Evolutionary conservation across 2,329 filamentous ascomycete species (phyloP).

Genomic region (Penicillium palitans): DNA sequence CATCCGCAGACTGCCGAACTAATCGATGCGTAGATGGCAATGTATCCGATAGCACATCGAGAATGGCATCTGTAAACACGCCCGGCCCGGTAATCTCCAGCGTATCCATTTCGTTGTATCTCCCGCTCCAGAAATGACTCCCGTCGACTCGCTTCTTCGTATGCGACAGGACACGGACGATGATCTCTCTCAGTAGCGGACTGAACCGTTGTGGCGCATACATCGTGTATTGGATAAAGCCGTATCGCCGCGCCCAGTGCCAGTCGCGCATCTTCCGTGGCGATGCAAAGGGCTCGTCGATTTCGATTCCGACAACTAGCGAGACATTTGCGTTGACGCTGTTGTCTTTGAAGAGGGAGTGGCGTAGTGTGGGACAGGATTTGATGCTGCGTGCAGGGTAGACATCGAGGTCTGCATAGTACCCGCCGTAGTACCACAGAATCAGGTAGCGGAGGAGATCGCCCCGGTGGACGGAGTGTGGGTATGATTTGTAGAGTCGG

Average conservation of each 20-base stretch:
- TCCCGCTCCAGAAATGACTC: constrained; percentile 15
- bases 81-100: constrained; percentile 38
- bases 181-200: constrained; percentile 33
- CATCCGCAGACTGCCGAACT: constrained; percentile 23
- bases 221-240: constrained; percentile 38
- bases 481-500: constrained; percentile 32
- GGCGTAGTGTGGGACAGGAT: constrained; percentile 28
- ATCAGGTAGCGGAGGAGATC: constrained; percentile 45
- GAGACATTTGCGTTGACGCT: constrained; percentile 27
- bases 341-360: constrained; percentile 17
- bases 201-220: constrained; percentile 39
- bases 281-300: constrained; percentile 40
- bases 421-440: constrained; percentile 40
- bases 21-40: constrained; percentile 30
- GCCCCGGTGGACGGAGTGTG: constrained; percentile 54
- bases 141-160: constrained; percentile 29
- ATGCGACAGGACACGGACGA: constrained; percentile 36
- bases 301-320: constrained; percentile 37
- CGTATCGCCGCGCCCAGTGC: constrained; percentile 38
- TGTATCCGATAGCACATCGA: constrained; percentile 33
- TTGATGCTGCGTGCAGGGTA: constrained; percentile 32
- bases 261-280: constrained; percentile 34
- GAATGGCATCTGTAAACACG: constrained; percentile 37
- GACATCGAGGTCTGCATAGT: constrained; percentile 38
- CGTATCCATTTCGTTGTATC: constrained; percentile 31